Conservation (phyloP, 2,329 filamentous ascomycete genomes). For the Epichloe festucae region DNA sequence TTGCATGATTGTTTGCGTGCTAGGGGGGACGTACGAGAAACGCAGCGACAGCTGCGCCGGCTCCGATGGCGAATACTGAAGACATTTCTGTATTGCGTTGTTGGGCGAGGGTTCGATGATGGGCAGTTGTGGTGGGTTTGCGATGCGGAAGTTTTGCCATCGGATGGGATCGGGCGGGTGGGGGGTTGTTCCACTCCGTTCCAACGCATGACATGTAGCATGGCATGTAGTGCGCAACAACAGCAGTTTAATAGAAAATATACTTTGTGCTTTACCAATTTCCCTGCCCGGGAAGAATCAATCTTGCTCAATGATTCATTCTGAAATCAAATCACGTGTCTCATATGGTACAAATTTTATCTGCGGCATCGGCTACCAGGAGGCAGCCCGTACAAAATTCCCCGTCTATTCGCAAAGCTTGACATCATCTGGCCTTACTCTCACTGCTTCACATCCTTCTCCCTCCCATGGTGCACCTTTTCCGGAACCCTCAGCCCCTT, state of each 20-base stretch:
- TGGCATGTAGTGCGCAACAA: neutral
- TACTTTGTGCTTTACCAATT: no score
- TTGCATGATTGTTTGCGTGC: neutral
- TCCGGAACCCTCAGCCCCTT: slow-evolving; percentile 32
- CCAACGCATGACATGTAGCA: no score
- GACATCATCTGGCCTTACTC: neutral
- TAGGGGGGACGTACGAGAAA: slow-evolving; percentile 29
- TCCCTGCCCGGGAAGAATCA: no score
- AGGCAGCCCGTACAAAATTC: no score
- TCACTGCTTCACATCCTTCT: slow-evolving; percentile 5
- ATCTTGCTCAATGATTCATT: no score
- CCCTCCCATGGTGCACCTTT: slow-evolving; percentile 26
- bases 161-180: slow-evolving; percentile 10
- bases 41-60: slow-evolving; percentile 36
- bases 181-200: slow-evolving; percentile 11
- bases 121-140: neutral
- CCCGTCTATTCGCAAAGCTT: neutral
- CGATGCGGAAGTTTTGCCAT: slow-evolving; percentile 14
- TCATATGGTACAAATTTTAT: no score
- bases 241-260: no score
- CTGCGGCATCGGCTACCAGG: no score
- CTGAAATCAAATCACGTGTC: no score
- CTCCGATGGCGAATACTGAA: slow-evolving; percentile 32
- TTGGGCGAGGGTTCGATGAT: neutral
- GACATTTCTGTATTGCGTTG: slow-evolving; percentile 19